Evolutionary conservation across 1,284 basidiomycete species (phyloP).

Genomic region (Pulchroboletus neoregius): DNA sequence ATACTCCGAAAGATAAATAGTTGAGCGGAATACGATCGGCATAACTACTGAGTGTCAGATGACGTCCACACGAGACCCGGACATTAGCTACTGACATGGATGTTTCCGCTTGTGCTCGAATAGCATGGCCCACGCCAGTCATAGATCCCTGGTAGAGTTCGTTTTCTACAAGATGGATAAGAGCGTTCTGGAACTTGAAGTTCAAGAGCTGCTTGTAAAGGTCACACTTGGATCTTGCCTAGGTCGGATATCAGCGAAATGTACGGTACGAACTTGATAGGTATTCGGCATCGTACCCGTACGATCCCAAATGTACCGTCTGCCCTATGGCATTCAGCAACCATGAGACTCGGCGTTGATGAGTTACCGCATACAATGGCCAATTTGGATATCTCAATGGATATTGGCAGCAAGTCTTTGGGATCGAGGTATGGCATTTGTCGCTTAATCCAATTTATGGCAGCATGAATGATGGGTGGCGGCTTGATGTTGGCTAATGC

Average conservation of each 20-base stretch:
- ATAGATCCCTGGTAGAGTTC: slow-evolving; percentile 68
- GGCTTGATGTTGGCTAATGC: slow-evolving; percentile 36
- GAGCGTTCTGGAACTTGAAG: slow-evolving; percentile 63
- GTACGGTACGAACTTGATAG: background rate
- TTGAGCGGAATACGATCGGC: slow-evolving; percentile 29
- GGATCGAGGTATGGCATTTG: slow-evolving; percentile 70
- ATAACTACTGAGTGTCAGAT: slow-evolving; percentile 22
- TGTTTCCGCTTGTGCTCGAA: slow-evolving; percentile 54
- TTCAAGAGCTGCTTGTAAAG: slow-evolving; percentile 75
- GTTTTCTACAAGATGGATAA: slow-evolving; percentile 72
- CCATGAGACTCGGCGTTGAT: slow-evolving; percentile 77
- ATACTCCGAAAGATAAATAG: slow-evolving; percentile 30
- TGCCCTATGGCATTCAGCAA: slow-evolving; percentile 71
- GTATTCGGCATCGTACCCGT: slow-evolving; percentile 44
- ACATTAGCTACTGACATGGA: slow-evolving; percentile 41
- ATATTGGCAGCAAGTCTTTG: slow-evolving; percentile 78
- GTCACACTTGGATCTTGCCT: slow-evolving; percentile 79
- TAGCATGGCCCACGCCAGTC: slow-evolving; percentile 57
- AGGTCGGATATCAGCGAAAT: slow-evolving; percentile 10
- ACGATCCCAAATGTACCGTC: slow-evolving; percentile 77
- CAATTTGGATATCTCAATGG: slow-evolving; percentile 69
- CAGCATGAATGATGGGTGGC: slow-evolving; percentile 45
- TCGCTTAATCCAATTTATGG: slow-evolving; percentile 47
- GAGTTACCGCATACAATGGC: slow-evolving; percentile 80
- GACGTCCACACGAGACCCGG: background rate